Evolutionary conservation across 495 filamentous ascomycete species (phyloP).

Genomic region (Cercophora newfieldiana): DNA sequence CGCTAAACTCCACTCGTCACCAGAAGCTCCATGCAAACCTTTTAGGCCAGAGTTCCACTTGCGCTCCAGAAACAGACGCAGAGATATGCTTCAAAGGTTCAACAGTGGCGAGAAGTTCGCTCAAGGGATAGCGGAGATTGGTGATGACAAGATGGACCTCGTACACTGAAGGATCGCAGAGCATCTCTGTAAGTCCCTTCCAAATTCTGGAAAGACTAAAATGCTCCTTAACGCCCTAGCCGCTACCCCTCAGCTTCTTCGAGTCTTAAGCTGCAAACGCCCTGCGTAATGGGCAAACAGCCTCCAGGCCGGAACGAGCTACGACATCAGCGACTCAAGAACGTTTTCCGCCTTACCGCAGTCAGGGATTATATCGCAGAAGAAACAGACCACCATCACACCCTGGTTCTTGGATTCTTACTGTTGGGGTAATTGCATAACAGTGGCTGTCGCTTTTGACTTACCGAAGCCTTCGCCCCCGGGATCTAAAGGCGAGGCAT

Average conservation of each 20-base stretch:
- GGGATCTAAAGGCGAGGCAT: slow-evolving; percentile 13
- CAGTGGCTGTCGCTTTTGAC: slow-evolving; percentile 17
- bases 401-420: slow-evolving; percentile 1
- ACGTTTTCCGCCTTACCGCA: slow-evolving; percentile 13
- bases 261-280: slow-evolving; percentile 14
- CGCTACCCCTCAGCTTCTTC: neutral
- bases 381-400: slow-evolving; percentile 16
- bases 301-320: slow-evolving; percentile 14
- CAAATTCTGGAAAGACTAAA: slow-evolving; percentile 16
- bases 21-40: no score
- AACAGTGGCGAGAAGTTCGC: neutral
- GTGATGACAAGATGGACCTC: slow-evolving; percentile 20
- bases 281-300: slow-evolving; percentile 16
- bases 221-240: slow-evolving; percentile 5
- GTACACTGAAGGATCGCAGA: slow-evolving; percentile 8
- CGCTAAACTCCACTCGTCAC: no score
- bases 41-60: no score
- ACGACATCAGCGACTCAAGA: slow-evolving; percentile 18
- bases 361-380: slow-evolving; percentile 12
- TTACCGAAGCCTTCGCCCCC: slow-evolving; percentile 17
- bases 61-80: neutral
- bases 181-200: slow-evolving; percentile 19
- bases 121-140: slow-evolving; percentile 13
- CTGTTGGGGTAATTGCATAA: neutral
- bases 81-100: slow-evolving; percentile 9